A percentile compares a stretch with the other conserved stretches of the same genome.
These are phyloP conservation scores for Lichtheimia ornata DNA, from an alignment of 371 early-diverging fungal genomes.

Conservation along the genomic window DNA sequence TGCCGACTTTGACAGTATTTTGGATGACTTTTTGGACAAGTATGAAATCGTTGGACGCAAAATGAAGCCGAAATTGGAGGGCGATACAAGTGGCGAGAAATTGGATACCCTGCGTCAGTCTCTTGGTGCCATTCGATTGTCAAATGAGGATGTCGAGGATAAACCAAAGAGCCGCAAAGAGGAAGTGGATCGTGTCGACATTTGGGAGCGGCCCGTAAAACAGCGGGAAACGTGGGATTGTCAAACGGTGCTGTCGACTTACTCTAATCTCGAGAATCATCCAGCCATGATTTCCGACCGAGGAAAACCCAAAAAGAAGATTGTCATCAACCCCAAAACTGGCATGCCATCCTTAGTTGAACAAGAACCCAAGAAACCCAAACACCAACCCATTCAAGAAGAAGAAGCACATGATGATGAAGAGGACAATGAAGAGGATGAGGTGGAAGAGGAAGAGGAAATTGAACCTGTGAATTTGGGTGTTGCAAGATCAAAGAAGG, in stretches of 20 bases:
- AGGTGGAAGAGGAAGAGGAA: constrained; percentile 49
- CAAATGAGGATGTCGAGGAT: constrained; percentile 36
- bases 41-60: constrained; percentile 80
- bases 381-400: constrained; percentile 21
- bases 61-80: constrained; percentile 68
- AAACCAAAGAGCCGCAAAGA: constrained; percentile 28
- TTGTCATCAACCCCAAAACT: constrained; percentile 62
- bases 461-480: constrained; percentile 51
- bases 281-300: constrained; percentile 69
- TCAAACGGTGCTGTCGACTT: constrained; percentile 78
- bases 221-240: constrained; percentile 77
- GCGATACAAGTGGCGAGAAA: constrained; percentile 61
- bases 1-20: constrained; percentile 70
- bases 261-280: constrained; percentile 84
- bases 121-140: constrained; percentile 43
- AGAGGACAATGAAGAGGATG: constrained; percentile 36
- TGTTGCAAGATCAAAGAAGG: constrained; percentile 68
- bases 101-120: constrained; percentile 73
- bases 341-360: constrained; percentile 66
- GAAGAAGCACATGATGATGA: too few relatives aligned
- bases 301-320: constrained; percentile 38
- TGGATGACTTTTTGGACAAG: constrained; percentile 89
- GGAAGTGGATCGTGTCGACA: constrained; percentile 7
- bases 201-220: constrained; percentile 29
- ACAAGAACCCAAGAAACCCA: constrained; percentile 37